Percentiles rank a stretch among this genome's conserved stretches.
Conservation (phyloP, 495 filamentous ascomycete species). For the Astrothelium macrocarpum region DNA sequence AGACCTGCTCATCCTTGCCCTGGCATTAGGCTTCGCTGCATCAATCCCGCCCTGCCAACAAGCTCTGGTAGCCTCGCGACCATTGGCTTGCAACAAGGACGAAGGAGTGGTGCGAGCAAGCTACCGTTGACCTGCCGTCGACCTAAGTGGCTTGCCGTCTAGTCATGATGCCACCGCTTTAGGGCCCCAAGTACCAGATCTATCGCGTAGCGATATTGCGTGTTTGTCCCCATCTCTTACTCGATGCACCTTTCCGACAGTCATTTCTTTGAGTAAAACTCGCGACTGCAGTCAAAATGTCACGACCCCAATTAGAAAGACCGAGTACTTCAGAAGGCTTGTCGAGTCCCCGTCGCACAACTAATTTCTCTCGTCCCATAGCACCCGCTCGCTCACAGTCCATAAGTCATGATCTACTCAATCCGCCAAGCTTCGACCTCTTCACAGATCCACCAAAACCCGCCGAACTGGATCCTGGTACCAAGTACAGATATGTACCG, state of each 20-base stretch:
- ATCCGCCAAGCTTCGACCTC: not conserved
- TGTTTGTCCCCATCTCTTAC: not conserved
- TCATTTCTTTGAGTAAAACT: not conserved
- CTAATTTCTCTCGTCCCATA: conserved; percentile 3
- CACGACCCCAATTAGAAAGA: not conserved
- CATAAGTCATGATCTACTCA: not conserved
- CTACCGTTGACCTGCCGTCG: not conserved
- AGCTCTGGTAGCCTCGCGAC: not conserved
- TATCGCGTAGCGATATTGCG: not conserved
- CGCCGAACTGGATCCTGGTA: not conserved
- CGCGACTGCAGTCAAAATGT: not conserved
- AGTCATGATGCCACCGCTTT: conserved; percentile 1
- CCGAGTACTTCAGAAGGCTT: not conserved
- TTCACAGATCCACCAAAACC: not conserved
- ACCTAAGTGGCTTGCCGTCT: not conserved
- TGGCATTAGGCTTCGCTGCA: not conserved
- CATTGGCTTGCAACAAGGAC: not conserved
- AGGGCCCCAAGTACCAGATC: not conserved
- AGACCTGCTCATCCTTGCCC: not conserved
- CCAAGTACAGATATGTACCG: not conserved
- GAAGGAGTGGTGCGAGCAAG: too few species aligned
- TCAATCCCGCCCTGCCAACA: not conserved
- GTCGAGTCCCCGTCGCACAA: not conserved
- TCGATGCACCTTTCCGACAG: not conserved
- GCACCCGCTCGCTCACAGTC: not conserved